These are phyloP conservation scores for Talaromyces wortmannii DNA, from an alignment of 495 filamentous ascomycete species.

Conservation along the genomic window DNA sequence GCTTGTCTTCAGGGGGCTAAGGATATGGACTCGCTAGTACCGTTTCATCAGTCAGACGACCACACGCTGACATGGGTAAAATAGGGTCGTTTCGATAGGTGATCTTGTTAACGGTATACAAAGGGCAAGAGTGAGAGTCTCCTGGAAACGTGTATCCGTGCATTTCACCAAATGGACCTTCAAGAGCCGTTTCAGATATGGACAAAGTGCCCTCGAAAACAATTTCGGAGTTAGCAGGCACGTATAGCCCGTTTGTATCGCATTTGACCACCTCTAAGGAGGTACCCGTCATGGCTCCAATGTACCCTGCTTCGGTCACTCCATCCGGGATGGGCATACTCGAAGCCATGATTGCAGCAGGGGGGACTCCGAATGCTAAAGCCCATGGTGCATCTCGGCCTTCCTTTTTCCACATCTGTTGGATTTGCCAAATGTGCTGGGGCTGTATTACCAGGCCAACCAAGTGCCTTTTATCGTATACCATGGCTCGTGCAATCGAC, in stretches of 20 bases:
- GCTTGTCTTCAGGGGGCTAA: neutral
- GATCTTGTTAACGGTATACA: constrained; percentile 29
- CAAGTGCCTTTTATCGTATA: constrained; percentile 21
- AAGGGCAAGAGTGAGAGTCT: constrained; percentile 15
- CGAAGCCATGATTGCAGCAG: constrained; percentile 28
- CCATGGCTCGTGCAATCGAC: constrained; percentile 33
- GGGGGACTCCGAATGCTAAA: constrained; percentile 28
- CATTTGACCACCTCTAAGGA: constrained; percentile 30
- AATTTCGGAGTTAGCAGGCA: constrained; percentile 32
- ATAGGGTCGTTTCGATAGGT: constrained; percentile 27
- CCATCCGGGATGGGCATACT: constrained; percentile 30
- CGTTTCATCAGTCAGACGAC: constrained; percentile 24
- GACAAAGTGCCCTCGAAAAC: constrained; percentile 30
- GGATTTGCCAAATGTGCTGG: constrained; percentile 27
- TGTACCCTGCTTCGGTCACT: constrained; percentile 24
- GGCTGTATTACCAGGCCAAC: constrained; percentile 19
- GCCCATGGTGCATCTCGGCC: constrained; percentile 29
- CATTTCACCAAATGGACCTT: constrained; percentile 30
- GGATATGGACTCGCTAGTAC: neutral
- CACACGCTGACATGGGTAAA: constrained; percentile 21
- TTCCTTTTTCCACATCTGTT: constrained; percentile 27
- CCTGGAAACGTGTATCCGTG: constrained; percentile 26
- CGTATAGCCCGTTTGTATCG: constrained; percentile 27
- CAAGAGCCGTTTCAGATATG: constrained; percentile 18
- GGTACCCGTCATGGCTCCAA: constrained; percentile 23